A percentile compares a stretch with the other conserved stretches of the same genome.
Evolutionary conservation across 805 yeast genomes (phyloP).

Genomic region (Lipomyces yamadae): DNA sequence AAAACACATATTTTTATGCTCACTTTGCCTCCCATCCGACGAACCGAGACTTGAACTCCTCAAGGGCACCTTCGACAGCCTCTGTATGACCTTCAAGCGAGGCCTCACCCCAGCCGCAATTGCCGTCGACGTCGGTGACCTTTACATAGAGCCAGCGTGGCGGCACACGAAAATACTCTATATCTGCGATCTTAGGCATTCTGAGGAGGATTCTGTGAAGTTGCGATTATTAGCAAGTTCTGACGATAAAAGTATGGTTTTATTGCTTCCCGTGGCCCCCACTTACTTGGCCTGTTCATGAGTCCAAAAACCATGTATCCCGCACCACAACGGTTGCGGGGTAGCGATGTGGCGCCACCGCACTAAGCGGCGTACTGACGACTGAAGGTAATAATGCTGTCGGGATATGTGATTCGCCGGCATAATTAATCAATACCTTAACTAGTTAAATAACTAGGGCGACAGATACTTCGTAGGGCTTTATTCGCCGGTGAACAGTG

Average conservation of each 20-base stretch:
- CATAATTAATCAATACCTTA: too few relatives aligned
- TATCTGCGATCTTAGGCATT: constrained; percentile 25
- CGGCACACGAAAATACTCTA: constrained; percentile 44
- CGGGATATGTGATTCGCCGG: background rate
- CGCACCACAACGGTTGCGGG: background rate
- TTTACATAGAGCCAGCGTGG: constrained; percentile 44
- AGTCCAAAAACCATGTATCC: background rate
- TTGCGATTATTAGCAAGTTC: background rate
- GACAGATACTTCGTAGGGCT: too few relatives aligned
- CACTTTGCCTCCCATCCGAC: constrained; percentile 44
- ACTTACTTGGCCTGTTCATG: background rate
- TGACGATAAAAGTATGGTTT: background rate
- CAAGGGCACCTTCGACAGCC: constrained; percentile 46
- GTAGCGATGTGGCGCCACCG: background rate
- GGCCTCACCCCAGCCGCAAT: constrained; percentile 45
- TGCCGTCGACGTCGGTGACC: constrained; percentile 41
- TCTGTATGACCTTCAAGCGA: constrained; percentile 46
- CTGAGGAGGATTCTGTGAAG: background rate
- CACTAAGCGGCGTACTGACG: background rate
- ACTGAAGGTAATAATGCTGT: background rate
- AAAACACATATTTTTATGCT: background rate
- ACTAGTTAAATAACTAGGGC: too few relatives aligned
- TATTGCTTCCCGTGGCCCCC: background rate
- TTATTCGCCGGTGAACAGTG: too few relatives aligned
- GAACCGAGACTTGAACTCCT: constrained; percentile 43